phyloP scores from a whole-genome alignment of 768 basidiomycete species.

The Termitomyces sp. region DNA sequence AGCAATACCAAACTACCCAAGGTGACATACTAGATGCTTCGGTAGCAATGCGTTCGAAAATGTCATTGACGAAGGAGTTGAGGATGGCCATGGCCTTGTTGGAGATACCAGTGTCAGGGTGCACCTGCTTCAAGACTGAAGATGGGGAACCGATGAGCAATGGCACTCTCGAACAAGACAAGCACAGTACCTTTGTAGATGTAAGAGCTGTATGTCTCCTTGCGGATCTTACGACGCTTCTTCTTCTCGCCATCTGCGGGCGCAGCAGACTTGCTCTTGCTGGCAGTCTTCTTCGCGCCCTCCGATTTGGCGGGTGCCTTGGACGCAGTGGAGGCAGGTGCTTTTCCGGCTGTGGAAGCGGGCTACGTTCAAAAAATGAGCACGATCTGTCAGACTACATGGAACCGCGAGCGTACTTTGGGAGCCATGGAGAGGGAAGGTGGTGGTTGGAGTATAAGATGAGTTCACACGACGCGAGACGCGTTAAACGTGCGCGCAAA shows the following conservation, averaged over 20 bases:
- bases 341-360: conserved; percentile 15
- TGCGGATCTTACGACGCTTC: conserved; percentile 74
- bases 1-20: not conserved
- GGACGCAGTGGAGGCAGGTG: conserved; percentile 14
- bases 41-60: conserved; percentile 75
- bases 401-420: conserved; percentile 4
- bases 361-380: conserved; percentile 6
- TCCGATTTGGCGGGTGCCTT: conserved; percentile 52
- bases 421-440: conserved; percentile 11
- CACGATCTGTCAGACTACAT: not conserved
- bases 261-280: conserved; percentile 25
- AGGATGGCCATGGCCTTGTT: conserved; percentile 85
- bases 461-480: conserved; percentile 11
- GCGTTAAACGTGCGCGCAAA: conserved; percentile 11
- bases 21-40: conserved; percentile 60
- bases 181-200: conserved; percentile 66
- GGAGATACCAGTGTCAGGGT: conserved; percentile 91
- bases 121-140: conserved; percentile 82
- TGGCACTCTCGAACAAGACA: not conserved
- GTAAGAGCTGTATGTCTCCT: conserved; percentile 83
- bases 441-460: conserved; percentile 10
- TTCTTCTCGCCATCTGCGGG: conserved; percentile 67
- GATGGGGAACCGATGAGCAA: not conserved
- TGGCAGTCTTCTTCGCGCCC: conserved; percentile 48
- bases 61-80: conserved; percentile 83